Percentiles rank a stretch among this genome's conserved stretches.
phyloP scores from a whole-genome alignment of 176 grass and related monocot species.

The Lolium multiflorum region DNA sequence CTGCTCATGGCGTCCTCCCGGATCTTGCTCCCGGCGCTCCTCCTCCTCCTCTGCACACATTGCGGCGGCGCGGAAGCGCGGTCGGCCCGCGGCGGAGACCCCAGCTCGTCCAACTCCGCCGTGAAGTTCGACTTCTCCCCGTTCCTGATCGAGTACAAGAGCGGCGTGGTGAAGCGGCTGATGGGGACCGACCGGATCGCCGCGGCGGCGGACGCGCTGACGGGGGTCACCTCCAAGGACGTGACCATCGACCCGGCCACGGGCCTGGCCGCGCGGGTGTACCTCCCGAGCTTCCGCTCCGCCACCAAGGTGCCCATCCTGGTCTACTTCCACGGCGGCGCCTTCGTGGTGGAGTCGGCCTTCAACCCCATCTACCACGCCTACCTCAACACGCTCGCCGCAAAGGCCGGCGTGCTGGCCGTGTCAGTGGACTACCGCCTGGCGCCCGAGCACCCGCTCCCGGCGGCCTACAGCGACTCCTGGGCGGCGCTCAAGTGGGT shows the following conservation, averaged over 20 bases:
- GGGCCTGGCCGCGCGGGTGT: slow-evolving; percentile 64
- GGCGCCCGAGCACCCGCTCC: slow-evolving; percentile 74
- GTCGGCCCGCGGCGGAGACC: slow-evolving; percentile 5
- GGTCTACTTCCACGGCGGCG: slow-evolving; percentile 90
- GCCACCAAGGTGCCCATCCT: slow-evolving; percentile 52
- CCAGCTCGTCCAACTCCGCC: neutral
- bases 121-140: slow-evolving; percentile 74
- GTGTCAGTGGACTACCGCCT: slow-evolving; percentile 85
- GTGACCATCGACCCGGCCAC: slow-evolving; percentile 53
- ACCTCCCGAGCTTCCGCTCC: slow-evolving; percentile 51
- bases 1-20: slow-evolving; percentile 41
- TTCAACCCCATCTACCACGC: slow-evolving; percentile 70
- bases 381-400: slow-evolving; percentile 58
- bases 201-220: slow-evolving; percentile 50
- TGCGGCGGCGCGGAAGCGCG: neutral
- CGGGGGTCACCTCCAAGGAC: slow-evolving; percentile 65
- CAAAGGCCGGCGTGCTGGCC: slow-evolving; percentile 53
- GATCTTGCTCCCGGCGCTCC: slow-evolving; percentile 45
- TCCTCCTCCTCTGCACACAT: slow-evolving; percentile 30
- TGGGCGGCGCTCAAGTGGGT: slow-evolving; percentile 85
- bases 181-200: slow-evolving; percentile 53
- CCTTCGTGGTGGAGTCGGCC: slow-evolving; percentile 71
- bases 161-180: slow-evolving; percentile 63
- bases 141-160: slow-evolving; percentile 69
- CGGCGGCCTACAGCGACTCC: slow-evolving; percentile 75